Base-by-base conservation (phyloP, 176 grass and related monocot genomes). In the Musa troglodytarum region DNA sequence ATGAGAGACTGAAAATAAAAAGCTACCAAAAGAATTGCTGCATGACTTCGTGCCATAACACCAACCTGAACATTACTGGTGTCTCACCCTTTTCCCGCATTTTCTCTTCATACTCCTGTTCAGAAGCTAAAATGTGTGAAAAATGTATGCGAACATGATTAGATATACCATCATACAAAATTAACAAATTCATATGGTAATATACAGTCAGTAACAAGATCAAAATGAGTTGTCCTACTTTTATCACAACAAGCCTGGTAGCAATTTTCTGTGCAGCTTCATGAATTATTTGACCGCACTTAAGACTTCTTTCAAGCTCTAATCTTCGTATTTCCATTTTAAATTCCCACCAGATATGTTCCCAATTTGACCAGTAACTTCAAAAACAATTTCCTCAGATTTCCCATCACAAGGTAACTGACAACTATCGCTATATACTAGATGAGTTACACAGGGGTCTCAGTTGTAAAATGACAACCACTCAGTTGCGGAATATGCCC, bases 101-200 rank as follows among this genome's bases (percentile, higher is more conserved):
- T 87, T 99, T 99, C 1, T 94, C 83, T 86, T 92, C 95, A 78
- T 99, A 99, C 84, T 99, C 95, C 95, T 99, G 75, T 63, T 56
- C 22, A 79, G 57, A 85, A 21, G 78, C 65, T 56, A 52, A 78
- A 65, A 63, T 81, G 69, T 82, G 65, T 11, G 88, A 58, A 71
- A 51, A 16, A 55, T 56, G 28, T 21, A 56, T 28, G 8, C n/a
- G 23, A 53, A 74, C 17, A 23, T 10, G 10, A 49, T 22, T 52
- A 17, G 11, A 68, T 15, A 8, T 17, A 34, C 15, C 12, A 68
- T 28, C 2, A 43, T 23, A 65, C 10, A 65, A 12, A 2, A 25
- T 65, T 11, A 11, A 65, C 7, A 25, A 25, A 61, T 61, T 61
- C 16, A n/a, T 43, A 61, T 17, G n/a, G 16, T 19, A 61, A 61